Base-by-base conservation (phyloP, 768 basidiomycete species). In the Neoboletus magnificus region DNA sequence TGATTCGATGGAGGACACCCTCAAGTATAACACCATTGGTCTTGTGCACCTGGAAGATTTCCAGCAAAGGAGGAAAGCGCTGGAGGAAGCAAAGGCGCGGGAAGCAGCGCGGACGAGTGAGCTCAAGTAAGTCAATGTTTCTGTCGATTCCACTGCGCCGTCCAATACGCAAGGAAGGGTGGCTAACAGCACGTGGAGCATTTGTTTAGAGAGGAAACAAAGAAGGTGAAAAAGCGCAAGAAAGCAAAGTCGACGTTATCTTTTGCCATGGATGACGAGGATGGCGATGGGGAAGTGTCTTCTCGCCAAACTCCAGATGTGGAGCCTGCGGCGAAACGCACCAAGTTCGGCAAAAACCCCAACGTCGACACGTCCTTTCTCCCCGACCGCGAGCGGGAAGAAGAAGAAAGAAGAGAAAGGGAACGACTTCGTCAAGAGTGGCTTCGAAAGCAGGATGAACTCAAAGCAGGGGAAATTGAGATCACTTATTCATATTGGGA, bases 401-500 rank as follows among this genome's bases (percentile, higher is more conserved):
- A 95, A 68, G 82, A 84, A 9, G 97, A 99, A 71, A 83, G 95
- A 16, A 81, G 81, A 56, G 88, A 94, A 70, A 79, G 96, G 37
- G 97, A 99, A 69, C 82, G 89, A 48, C 78, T 99, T 39, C 80
- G 97, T 2, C 80, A 93, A 56, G 85, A 97, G 70, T 99, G 95
- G 94, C 77, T 98, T 33, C 76, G 72, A 61, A 78, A 78, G 58
- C 87, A 90, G 62, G 80, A 86, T 69, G 78, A 85, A 23, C 81
- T 87, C 52, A 87, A 87, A 68, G 65, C 74, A 27, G 87, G 88
- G 59, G 80, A 82, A 23, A 91, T 99, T 51, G 97, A 98, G 71
- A 81, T 99, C 53, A 87, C 87, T 0, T 99, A 98, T 67, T 97
- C 93, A 0, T 99, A 87, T 71, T 99, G 97, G 97, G 97, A 99